Percentiles rank a stretch among this genome's conserved stretches.
phyloP scores from a whole-genome alignment of 805 yeast genomes.

The Pichia heedii region DNA sequence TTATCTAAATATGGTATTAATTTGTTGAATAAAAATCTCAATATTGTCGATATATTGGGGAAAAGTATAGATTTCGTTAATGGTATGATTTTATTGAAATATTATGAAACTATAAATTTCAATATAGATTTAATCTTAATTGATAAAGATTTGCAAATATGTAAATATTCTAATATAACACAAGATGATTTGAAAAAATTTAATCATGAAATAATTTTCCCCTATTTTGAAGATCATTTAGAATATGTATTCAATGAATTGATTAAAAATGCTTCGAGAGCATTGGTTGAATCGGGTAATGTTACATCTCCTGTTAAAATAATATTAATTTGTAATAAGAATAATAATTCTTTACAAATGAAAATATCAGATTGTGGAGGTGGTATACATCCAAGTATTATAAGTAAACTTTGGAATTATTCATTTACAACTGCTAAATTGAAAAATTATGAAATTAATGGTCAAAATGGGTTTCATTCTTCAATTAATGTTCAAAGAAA shows the following conservation, averaged over 20 bases:
- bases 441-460: background rate
- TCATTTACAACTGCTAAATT: conserved; percentile 63
- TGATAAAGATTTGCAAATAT: conserved; percentile 12
- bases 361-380: conserved; percentile 82
- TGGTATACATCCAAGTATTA: conserved; percentile 66
- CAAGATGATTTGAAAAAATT: conserved; percentile 7
- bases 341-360: conserved; percentile 41
- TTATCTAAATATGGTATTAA: conserved; percentile 51
- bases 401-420: conserved; percentile 70
- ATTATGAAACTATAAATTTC: conserved; percentile 63
- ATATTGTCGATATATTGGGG: conserved; percentile 53
- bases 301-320: conserved; percentile 36
- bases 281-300: conserved; percentile 65
- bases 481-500: background rate
- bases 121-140: conserved; percentile 36
- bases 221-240: conserved; percentile 79
- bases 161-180: conserved; percentile 20
- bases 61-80: conserved; percentile 68
- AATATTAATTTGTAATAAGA: conserved; percentile 33
- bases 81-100: conserved; percentile 75
- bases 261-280: conserved; percentile 78
- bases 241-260: conserved; percentile 85
- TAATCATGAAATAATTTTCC: conserved; percentile 38
- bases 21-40: conserved; percentile 56
- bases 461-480: conserved; percentile 21